phyloP scores from a whole-genome alignment of 2,329 filamentous ascomycete genomes.

The Fusarium chuoi region DNA sequence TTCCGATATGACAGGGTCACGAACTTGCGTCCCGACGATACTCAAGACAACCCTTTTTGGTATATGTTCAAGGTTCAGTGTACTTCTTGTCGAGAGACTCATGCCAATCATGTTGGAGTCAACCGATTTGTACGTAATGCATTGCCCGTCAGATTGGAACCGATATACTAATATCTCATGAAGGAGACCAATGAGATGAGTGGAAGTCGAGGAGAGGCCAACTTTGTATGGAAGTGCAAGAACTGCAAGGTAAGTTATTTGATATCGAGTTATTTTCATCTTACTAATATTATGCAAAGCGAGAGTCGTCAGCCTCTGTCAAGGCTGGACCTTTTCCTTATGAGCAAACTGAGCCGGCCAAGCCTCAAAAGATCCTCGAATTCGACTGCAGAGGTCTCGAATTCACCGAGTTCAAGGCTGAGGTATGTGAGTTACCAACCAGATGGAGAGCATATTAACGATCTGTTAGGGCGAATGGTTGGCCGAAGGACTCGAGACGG shows the following conservation, averaged over 20 bases:
- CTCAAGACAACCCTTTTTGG: constrained; percentile 84
- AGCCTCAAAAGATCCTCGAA: constrained; percentile 81
- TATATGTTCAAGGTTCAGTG: constrained; percentile 99
- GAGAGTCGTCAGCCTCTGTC: constrained; percentile 88
- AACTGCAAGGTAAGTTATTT: constrained; percentile 81
- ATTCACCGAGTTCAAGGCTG: constrained; percentile 89
- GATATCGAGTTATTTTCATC: background rate
- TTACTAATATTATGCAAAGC: constrained; percentile 56
- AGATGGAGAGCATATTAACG: background rate
- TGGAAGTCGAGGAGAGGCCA: constrained; percentile 93
- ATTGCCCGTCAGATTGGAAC: background rate
- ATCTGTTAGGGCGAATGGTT: constrained; percentile 84
- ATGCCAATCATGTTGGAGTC: constrained; percentile 86
- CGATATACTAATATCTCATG: constrained; percentile 4
- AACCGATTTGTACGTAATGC: constrained; percentile 82
- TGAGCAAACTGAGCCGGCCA: constrained; percentile 75
- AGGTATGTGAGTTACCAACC: constrained; percentile 63
- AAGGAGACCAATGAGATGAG: constrained; percentile 92
- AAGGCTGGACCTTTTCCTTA: constrained; percentile 79
- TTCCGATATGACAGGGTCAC: constrained; percentile 74
- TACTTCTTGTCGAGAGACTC: constrained; percentile 93
- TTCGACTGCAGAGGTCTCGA: constrained; percentile 96
- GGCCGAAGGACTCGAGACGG: constrained; percentile 82
- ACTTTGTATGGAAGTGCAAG: constrained; percentile 99
- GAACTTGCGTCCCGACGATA: constrained; percentile 86